Conservation (phyloP, 2,329 filamentous ascomycete genomes). For the Rachicladosporium sp. region DNA sequence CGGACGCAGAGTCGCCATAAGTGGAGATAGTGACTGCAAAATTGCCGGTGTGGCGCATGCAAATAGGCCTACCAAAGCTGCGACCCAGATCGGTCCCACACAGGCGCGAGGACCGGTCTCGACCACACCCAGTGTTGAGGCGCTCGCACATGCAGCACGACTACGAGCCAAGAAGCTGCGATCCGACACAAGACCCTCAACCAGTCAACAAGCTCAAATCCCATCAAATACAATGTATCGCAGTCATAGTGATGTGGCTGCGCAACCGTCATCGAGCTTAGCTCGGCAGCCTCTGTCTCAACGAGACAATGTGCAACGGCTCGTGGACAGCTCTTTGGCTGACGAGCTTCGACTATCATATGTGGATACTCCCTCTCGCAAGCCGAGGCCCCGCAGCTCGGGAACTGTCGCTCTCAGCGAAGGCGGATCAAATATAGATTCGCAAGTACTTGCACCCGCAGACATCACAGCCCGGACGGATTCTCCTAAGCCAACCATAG, state of each 20-base stretch:
- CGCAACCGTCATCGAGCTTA: constrained; percentile 2
- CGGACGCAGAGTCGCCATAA: no score
- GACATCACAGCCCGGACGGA: no score
- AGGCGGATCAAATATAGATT: no score
- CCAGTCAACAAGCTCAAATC: no score
- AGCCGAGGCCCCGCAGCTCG: constrained; percentile 1
- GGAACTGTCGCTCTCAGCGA: no score
- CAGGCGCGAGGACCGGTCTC: constrained; percentile 1
- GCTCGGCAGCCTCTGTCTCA: background rate
- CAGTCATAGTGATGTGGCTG: background rate
- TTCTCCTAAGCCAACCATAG: no score
- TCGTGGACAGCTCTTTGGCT: constrained; percentile 4
- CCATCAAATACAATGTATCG: no score
- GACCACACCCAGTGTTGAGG: constrained; percentile 9
- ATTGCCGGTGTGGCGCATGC: no score
- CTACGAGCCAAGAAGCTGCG: constrained; percentile 5
- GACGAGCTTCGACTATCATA: constrained; percentile 4
- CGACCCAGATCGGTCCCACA: no score
- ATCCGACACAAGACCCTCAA: background rate
- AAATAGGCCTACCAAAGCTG: no score
- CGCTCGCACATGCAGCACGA: constrained; percentile 9
- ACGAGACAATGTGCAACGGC: constrained; percentile 1
- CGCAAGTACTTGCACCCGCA: no score
- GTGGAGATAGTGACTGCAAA: no score
- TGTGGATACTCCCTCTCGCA: constrained; percentile 3